A percentile compares a stretch with the other conserved stretches of the same genome.
Evolutionary conservation across 345 rosid species (phyloP).

Genomic region (Arabidopsis thaliana): DNA sequence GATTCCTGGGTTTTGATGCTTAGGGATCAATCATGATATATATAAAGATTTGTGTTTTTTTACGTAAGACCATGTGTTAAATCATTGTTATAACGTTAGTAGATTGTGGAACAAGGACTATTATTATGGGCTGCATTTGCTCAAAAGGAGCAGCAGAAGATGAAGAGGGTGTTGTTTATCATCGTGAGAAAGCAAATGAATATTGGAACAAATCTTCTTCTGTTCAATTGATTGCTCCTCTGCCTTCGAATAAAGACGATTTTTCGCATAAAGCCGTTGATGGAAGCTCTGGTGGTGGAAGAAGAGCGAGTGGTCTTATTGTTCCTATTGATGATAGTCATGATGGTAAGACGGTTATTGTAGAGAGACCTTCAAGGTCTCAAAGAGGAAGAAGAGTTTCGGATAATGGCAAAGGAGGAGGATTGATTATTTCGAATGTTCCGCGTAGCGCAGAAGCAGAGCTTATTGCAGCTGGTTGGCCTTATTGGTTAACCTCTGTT

Average conservation of each 20-base stretch:
- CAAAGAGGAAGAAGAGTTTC: slow-evolving; percentile 53
- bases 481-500: slow-evolving; percentile 82
- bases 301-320: slow-evolving; percentile 42
- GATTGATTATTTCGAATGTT: slow-evolving; percentile 43
- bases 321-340: slow-evolving; percentile 48
- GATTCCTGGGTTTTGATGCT: slow-evolving; percentile 43
- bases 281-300: slow-evolving; percentile 40
- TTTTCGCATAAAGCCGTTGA: slow-evolving; percentile 32
- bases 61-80: slow-evolving; percentile 14
- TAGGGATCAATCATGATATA: slow-evolving; percentile 41
- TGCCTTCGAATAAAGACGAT: slow-evolving; percentile 54
- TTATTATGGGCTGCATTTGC: slow-evolving; percentile 89
- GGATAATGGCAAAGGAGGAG: slow-evolving; percentile 46
- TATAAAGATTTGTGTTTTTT: slow-evolving; percentile 3
- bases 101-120: slow-evolving; percentile 22
- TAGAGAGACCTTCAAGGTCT: slow-evolving; percentile 48
- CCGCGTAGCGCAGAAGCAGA: slow-evolving; percentile 58
- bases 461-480: slow-evolving; percentile 80
- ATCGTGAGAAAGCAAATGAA: slow-evolving; percentile 45
- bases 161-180: slow-evolving; percentile 37
- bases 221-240: slow-evolving; percentile 67
- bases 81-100: slow-evolving; percentile 15
- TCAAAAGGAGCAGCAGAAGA: slow-evolving; percentile 69
- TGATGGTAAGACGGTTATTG: slow-evolving; percentile 40
- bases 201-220: slow-evolving; percentile 49